Base-by-base conservation (phyloP, 2,329 filamentous ascomycete species). In the Colletotrichum siamense region DNA sequence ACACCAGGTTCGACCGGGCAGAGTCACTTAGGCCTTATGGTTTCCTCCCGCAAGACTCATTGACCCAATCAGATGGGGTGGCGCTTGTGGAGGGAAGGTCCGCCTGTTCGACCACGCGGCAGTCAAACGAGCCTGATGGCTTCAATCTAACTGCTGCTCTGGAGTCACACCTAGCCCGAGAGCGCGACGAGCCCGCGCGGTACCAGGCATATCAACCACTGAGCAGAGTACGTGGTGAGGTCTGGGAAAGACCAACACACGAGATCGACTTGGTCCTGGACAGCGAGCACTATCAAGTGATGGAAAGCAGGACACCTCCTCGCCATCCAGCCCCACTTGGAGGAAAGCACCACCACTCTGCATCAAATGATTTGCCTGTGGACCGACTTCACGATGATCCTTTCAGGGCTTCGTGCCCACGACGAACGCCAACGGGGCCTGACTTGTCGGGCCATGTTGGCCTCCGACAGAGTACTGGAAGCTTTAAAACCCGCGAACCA, bases 131-230 rank as follows among this genome's bases (percentile, higher is more conserved):
- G 52, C 63, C 71, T 36, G 49, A 65, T 34, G 57, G 71, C 55
- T 73, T 75, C 44, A 71, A 39, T 36, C 71, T 49, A 30, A 76
- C 63, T 57, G 69, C 73, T 63, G 69, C 73, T 39, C 55, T 76
- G 24, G 73, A 75, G 71, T 62, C 71, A 52, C 64, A 69, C 28
- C 59, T 74, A 30, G 75, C 77, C 22, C 34, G 63, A 22, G 80
- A 77, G 7, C 64, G 72, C 13, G 65, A 77, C 30, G 30, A 36
- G 30, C 18, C 59, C 12, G 28, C 12, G 30, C 59, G 28, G n/a
- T 8, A 30, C n/a, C 59, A 34, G n/a, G 32, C 18, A 34, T 22
- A 22, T 22, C 16, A 36, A n/a, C 18, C 59, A 32, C 12, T 22
- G 13, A 63, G 32, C 22, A 15, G 28, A 63, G n/a, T 13, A 15